Conservation (phyloP, 2,329 filamentous ascomycete genomes). For the Epichloe uncinata region DNA sequence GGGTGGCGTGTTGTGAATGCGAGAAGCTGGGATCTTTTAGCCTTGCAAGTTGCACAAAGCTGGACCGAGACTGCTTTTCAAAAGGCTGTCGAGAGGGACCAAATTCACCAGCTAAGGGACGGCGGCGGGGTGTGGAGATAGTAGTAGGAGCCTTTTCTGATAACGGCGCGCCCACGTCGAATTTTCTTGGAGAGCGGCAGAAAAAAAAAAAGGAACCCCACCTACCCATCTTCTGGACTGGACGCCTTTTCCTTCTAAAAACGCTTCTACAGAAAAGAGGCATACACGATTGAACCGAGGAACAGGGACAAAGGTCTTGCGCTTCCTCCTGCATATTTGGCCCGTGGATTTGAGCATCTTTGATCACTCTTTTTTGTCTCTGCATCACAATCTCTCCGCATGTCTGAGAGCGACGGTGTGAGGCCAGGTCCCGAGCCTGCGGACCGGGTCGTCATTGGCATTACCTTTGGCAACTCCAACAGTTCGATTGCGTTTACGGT, state of each 20-base stretch:
- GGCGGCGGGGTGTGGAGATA: no score
- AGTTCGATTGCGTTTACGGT: slow-evolving; percentile 89
- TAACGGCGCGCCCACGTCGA: slow-evolving; percentile 1
- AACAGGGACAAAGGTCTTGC: neutral
- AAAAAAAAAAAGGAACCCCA: slow-evolving; percentile 5
- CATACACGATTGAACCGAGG: neutral
- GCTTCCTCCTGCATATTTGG: neutral
- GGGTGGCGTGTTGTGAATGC: neutral
- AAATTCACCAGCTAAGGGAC: no score
- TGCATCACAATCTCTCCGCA: slow-evolving; percentile 13
- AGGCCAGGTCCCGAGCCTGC: slow-evolving; percentile 36
- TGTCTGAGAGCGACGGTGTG: slow-evolving; percentile 33
- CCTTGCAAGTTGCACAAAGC: neutral
- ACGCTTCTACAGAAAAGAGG: neutral
- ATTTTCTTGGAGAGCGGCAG: slow-evolving; percentile 9
- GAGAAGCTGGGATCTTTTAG: neutral
- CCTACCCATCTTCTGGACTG: slow-evolving; percentile 3
- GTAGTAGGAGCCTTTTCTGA: neutral
- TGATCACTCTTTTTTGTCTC: neutral
- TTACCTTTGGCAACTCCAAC: slow-evolving; percentile 97
- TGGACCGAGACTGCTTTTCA: neutral
- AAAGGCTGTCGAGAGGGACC: slow-evolving; percentile 2
- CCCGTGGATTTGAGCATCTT: neutral
- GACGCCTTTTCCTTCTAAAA: neutral
- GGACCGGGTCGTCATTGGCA: slow-evolving; percentile 69